Conservation (phyloP, 2,329 filamentous ascomycete genomes). For the Alternaria infectoria region DNA sequence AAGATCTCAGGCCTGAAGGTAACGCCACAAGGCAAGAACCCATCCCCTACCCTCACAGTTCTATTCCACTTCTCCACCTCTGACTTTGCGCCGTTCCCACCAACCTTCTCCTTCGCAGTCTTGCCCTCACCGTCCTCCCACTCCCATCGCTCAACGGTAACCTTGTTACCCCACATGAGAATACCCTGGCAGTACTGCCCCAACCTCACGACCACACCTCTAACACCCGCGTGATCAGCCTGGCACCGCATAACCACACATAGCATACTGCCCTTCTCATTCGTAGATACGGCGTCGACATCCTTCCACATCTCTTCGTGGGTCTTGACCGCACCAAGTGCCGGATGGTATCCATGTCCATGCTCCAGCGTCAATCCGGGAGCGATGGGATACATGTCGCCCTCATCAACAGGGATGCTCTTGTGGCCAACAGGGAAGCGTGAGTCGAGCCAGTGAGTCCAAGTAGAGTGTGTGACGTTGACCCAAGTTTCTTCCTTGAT, state of each 20-base stretch:
- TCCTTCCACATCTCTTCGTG: conserved; percentile 75
- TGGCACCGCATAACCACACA: conserved; percentile 52
- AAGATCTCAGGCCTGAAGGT: conserved; percentile 42
- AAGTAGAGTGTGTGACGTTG: conserved; percentile 48
- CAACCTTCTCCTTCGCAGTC: conserved; percentile 2
- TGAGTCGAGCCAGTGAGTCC: conserved; percentile 68
- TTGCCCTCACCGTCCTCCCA: conserved; percentile 21
- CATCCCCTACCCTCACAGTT: conserved; percentile 45
- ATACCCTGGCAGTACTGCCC: conserved; percentile 65
- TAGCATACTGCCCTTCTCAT: conserved; percentile 14
- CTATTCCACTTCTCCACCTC: conserved; percentile 46
- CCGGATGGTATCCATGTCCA: conserved; percentile 66
- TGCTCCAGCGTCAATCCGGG: conserved; percentile 53
- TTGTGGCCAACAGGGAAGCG: conserved; percentile 49
- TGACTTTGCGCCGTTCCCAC: neutral
- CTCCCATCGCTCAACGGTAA: conserved; percentile 64
- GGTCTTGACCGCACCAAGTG: conserved; percentile 54
- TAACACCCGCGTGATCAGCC: conserved; percentile 42
- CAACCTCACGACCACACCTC: conserved; percentile 62
- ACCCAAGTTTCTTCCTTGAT: neutral
- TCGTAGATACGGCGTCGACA: conserved; percentile 39
- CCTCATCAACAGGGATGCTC: conserved; percentile 57
- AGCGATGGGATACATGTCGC: conserved; percentile 59
- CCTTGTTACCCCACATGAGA: conserved; percentile 51
- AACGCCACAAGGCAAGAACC: conserved; percentile 50